These are phyloP conservation scores for Rhodosporidiobolus odoratus DNA, from an alignment of 768 basidiomycete species.

Conservation along the genomic window DNA sequence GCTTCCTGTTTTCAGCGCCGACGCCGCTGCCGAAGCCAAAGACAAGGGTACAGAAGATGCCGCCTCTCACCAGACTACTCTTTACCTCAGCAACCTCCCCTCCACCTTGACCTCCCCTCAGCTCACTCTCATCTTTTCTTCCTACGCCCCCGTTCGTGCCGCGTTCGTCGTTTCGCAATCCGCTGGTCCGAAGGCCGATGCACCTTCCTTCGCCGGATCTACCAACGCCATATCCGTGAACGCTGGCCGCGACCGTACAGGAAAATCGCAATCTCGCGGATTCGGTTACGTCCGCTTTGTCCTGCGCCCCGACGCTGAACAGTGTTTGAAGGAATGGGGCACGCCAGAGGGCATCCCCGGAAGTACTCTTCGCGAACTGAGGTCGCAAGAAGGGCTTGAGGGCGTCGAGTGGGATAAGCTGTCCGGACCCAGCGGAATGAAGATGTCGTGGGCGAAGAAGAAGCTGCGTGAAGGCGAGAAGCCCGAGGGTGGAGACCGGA, in stretches of 20 bases:
- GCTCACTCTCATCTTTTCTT: constrained; percentile 86
- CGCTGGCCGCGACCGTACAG: constrained; percentile 37
- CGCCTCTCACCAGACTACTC: constrained; percentile 52
- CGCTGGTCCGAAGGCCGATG: constrained; percentile 51
- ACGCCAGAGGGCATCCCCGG: constrained; percentile 18
- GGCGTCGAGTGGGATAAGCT: constrained; percentile 35
- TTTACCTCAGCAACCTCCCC: constrained; percentile 90
- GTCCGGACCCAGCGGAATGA: constrained; percentile 16
- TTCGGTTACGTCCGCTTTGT: constrained; percentile 95
- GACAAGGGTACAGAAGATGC: neutral
- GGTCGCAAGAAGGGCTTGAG: constrained; percentile 23
- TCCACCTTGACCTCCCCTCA: constrained; percentile 85
- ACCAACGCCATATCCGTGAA: constrained; percentile 34
- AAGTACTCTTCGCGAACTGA: constrained; percentile 34
- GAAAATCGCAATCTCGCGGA: constrained; percentile 62
- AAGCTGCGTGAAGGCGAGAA: constrained; percentile 38
- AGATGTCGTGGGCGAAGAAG: constrained; percentile 38
- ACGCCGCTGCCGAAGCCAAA: constrained; percentile 24
- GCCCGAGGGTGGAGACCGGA: constrained; percentile 28
- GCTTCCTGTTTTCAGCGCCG: constrained; percentile 16
- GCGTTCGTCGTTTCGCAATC: constrained; percentile 82
- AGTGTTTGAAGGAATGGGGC: constrained; percentile 44
- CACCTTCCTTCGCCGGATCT: constrained; percentile 14
- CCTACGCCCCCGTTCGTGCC: constrained; percentile 85
- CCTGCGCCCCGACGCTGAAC: constrained; percentile 76